Evolutionary conservation across 768 basidiomycete genomes (phyloP), one percentile per base, ranked within the genome.

Genomic region (Pulveroboletus sp.): DNA sequence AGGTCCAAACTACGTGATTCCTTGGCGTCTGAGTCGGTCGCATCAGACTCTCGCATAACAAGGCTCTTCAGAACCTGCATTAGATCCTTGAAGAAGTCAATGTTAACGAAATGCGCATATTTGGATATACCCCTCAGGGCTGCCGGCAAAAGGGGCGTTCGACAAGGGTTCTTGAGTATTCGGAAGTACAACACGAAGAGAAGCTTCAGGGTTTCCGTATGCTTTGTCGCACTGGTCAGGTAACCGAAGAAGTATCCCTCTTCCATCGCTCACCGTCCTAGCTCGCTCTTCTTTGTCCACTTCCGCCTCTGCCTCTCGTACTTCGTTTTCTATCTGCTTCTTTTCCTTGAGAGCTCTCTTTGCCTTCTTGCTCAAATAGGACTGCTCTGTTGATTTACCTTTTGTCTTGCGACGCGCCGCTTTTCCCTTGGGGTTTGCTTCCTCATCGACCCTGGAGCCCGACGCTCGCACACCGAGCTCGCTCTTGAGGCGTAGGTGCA

Each of bases 51-150:
- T 53, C 80, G 81, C 45, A 73, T 62, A 59, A 94, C 81, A 50
- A 94, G 78, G 50, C 77, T 77, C 70, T 89, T 89, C 31, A 99
- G 75, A 6, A 93, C 90, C 47, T 81, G 76, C 74, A 99, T 79
- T 41, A 99, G 76, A 71, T 99, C 96, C 62, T 86, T 85, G 81
- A 98, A 99, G 72, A 99, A 98, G 67, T 99, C 94, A 59, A 98
- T 81, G 69, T 96, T 99, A 67, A 99, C 93, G 50, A 97, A 81
- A 66, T 98, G 96, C 1, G 95, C 87, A 63, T 91, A 98, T 71
- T 83, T 85, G 3, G 93, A 84, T 60, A 98, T 88, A 54, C 96
- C 96, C 61, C 87, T 85, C 55, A 99, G 76, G 38, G 93, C 94
- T 30, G 88, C 80, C 18, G 92, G 85, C 12, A 98, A 77, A 8